These are phyloP conservation scores for Trichoderma polysporum DNA, from an alignment of 2,329 filamentous ascomycete species.

Conservation along the genomic window DNA sequence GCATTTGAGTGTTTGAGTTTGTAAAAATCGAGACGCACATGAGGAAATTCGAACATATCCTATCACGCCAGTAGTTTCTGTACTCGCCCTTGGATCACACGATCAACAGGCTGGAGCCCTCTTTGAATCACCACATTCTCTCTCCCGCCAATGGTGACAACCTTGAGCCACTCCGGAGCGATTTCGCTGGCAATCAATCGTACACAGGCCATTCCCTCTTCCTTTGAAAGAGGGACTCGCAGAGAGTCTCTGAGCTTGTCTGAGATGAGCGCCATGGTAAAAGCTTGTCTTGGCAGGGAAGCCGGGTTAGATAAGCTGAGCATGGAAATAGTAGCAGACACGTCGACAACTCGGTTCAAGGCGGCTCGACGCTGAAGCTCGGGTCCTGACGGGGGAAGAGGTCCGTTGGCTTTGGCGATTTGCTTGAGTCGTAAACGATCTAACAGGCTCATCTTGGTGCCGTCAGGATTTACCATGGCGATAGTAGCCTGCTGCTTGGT, in stretches of 20 bases:
- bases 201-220: constrained; percentile 52
- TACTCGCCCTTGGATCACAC: constrained; percentile 40
- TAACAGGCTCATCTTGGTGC: constrained; percentile 64
- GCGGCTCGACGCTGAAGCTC: constrained; percentile 63
- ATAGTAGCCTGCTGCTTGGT: constrained; percentile 36
- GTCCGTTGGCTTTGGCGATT: constrained; percentile 54
- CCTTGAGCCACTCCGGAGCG: constrained; percentile 55
- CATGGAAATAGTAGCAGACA: constrained; percentile 66
- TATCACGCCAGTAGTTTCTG: constrained; percentile 30
- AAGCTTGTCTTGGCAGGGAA: constrained; percentile 59
- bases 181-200: constrained; percentile 54
- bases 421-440: constrained; percentile 76
- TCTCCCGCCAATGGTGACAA: constrained; percentile 51
- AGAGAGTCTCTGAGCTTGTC: constrained; percentile 69
- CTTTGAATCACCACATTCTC: constrained; percentile 59
- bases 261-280: constrained; percentile 62
- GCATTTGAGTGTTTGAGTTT: neutral
- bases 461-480: constrained; percentile 43
- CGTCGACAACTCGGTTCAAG: constrained; percentile 65
- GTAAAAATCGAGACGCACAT: no score
- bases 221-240: constrained; percentile 51
- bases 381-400: constrained; percentile 54
- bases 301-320: constrained; percentile 54
- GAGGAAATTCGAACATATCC: neutral
- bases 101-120: constrained; percentile 41